Evolutionary conservation across 2,329 filamentous ascomycete species (phyloP).

Genomic region (Beauveria sp.): DNA sequence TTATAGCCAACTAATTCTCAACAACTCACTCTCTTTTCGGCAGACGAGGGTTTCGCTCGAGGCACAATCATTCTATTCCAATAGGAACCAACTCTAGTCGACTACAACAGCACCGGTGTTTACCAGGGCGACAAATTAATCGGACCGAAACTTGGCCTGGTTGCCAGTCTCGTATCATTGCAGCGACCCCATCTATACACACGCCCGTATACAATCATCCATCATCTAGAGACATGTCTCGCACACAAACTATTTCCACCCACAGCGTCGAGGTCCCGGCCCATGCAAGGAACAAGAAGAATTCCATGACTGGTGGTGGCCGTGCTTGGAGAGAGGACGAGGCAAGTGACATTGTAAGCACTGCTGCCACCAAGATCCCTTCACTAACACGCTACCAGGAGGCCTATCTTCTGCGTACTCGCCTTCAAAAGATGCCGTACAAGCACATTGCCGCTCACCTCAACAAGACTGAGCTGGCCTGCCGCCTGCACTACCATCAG

Average conservation of each 20-base stretch:
- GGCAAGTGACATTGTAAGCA: constrained; percentile 38
- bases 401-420: constrained; percentile 74
- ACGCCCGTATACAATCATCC: constrained; percentile 14
- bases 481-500: constrained; percentile 81
- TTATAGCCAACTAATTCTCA: neutral
- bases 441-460: constrained; percentile 81
- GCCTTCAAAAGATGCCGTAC: constrained; percentile 82
- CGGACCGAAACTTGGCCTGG: constrained; percentile 2
- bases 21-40: constrained; percentile 1
- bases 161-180: neutral
- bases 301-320: constrained; percentile 64
- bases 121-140: neutral
- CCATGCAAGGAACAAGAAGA: constrained; percentile 57
- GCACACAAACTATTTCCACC: constrained; percentile 38
- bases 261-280: constrained; percentile 41
- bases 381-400: constrained; percentile 45
- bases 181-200: neutral
- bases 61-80: neutral
- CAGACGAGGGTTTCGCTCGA: neutral
- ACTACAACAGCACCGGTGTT: neutral
- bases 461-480: constrained; percentile 83
- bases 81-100: neutral
- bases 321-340: constrained; percentile 82
- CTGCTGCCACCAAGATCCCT: neutral
- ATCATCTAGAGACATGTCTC: constrained; percentile 40